Percentiles rank a stretch among this genome's conserved stretches.
Conservation (phyloP, 768 basidiomycete species). For the Mrakia blollopis region DNA sequence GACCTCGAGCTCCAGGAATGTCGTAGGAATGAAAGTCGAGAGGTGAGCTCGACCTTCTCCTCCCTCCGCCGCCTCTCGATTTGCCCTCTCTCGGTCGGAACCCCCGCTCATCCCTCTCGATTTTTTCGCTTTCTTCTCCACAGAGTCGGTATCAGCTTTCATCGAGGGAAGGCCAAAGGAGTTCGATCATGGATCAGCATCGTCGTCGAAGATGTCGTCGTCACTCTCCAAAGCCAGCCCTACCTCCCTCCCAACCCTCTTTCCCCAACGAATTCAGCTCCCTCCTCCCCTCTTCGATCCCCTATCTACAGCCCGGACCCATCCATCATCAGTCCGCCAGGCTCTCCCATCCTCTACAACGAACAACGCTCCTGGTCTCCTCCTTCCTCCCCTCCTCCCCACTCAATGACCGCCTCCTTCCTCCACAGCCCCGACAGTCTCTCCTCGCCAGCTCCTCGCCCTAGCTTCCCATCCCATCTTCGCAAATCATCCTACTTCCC, state of each 20-base stretch:
- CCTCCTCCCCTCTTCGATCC: not conserved
- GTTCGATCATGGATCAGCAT: slow-evolving; percentile 25
- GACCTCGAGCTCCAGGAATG: not conserved
- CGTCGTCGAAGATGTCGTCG: slow-evolving; percentile 28
- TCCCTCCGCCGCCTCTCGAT: not conserved
- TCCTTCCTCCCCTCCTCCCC: not conserved
- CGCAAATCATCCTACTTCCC: not conserved
- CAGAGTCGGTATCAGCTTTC: slow-evolving; percentile 25
- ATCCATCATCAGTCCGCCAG: not conserved
- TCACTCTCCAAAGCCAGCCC: not conserved
- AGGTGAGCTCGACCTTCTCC: slow-evolving; percentile 1
- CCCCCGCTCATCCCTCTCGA: not conserved
- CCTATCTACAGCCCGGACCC: not conserved
- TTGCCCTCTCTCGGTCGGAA: too few species aligned
- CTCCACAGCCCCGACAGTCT: not conserved
- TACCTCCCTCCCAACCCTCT: not conserved
- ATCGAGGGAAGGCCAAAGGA: slow-evolving; percentile 10
- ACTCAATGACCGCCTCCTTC: not conserved
- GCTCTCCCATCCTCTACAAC: not conserved
- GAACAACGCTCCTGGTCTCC: not conserved
- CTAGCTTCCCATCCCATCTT: not conserved
- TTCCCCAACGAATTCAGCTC: not conserved
- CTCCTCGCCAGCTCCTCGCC: not conserved
- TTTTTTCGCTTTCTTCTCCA: not conserved
- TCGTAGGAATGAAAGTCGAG: not conserved